These are phyloP conservation scores for Geotrichum armillariae DNA, from an alignment of 1,139 yeast species.

Conservation along the genomic window DNA sequence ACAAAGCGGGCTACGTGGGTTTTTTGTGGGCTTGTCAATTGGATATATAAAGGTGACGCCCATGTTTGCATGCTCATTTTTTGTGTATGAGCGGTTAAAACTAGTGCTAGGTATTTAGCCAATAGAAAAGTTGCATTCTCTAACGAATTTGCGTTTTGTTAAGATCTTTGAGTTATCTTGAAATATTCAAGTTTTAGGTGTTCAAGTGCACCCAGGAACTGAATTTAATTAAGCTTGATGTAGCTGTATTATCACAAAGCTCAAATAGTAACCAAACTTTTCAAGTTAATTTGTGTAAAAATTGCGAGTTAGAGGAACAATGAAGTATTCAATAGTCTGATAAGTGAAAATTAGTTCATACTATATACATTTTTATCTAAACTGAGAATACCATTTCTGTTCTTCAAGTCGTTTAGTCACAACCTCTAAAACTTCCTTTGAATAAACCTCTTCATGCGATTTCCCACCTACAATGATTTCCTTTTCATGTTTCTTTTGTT, in stretches of 20 bases:
- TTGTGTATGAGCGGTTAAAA: slow-evolving; percentile 88
- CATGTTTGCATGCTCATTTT: slow-evolving; percentile 96
- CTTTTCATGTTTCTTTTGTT: slow-evolving; percentile 75
- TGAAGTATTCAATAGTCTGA: too few species aligned
- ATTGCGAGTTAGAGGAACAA: not conserved
- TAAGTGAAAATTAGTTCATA: not conserved
- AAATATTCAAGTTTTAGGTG: too few species aligned
- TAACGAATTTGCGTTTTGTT: too few species aligned
- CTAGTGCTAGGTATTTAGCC: slow-evolving; percentile 56
- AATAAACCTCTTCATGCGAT: slow-evolving; percentile 60
- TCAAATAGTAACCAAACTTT: too few species aligned
- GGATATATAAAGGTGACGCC: slow-evolving; percentile 96
- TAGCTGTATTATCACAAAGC: too few species aligned
- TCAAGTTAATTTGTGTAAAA: too few species aligned
- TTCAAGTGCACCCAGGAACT: too few species aligned
- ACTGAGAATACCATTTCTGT: slow-evolving; percentile 57
- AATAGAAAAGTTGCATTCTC: not conserved
- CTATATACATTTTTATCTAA: slow-evolving; percentile 25
- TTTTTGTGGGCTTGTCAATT: slow-evolving; percentile 89
- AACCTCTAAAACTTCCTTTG: slow-evolving; percentile 55
- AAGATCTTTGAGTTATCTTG: too few species aligned
- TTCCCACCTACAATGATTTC: slow-evolving; percentile 69
- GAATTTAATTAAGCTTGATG: too few species aligned
- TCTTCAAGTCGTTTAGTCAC: slow-evolving; percentile 69
- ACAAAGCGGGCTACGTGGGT: slow-evolving; percentile 80